Base-by-base conservation (phyloP, 1,284 basidiomycete species). In the Tetrapyrgos nigripes region DNA sequence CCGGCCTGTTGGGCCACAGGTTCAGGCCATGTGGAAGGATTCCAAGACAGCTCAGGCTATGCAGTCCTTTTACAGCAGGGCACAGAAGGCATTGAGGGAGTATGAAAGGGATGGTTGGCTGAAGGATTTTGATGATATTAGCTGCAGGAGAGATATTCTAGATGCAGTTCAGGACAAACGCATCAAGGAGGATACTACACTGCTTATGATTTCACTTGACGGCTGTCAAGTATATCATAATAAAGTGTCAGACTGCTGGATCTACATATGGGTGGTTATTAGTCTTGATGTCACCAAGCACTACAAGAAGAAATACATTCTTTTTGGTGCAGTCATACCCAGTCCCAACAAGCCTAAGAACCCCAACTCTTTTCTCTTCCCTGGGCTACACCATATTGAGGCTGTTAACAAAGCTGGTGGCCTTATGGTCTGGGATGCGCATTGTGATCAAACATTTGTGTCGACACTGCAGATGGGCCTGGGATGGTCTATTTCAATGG, bases 281-380 rank as follows among this genome's bases (percentile, higher is more conserved):
- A 57, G 65, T 29, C 58, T 66, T 23, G 35, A 60, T 19, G 68
- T 69, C 3, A 50, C 65, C 19, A 9, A 35, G 4, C 66, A 63
- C 4, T 70, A 74, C 50, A 64, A 65, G 46, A 64, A 65, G 31
- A 63, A 59, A 37, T 58, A 62, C 52, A 51, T 71, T n/a, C 48
- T 72, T n/a, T 69, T 70, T 4, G 70, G 62, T 17, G 55, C 60
- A 11, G 56, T 73, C 40, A 65, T 74, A 51, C 70, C 67, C 14
- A 73, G 73, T 13, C 72, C 73, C 1, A 65, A 69, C 29, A 70
- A 69, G 37, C 73, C 73, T 13, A 68, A 73, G 48, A 50, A 64
- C 37, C 24, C 66, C 2, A 68, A 76, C 31, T 68, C 66, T 1
- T 72, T 66, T 46, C 13, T 69, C 1, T 71, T 67, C 54, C 62